Evolutionary conservation across 257 asterid genomes (phyloP), one percentile per base, ranked within the genome.

Genomic region (Fraxinus cuspidata): DNA sequence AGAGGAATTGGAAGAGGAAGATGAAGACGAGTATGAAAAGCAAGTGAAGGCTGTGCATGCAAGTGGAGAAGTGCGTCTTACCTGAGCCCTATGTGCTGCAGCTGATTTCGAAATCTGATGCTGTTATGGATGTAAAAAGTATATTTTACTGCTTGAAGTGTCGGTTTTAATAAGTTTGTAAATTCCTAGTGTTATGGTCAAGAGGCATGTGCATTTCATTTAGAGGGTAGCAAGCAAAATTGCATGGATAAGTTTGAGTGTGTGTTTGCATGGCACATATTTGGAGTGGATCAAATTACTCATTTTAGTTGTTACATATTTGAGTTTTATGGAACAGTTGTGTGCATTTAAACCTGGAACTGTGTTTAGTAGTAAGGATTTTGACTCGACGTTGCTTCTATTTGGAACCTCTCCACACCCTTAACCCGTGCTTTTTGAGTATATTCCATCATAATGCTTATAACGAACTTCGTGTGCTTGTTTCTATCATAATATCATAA

Each of bases 21-120:
- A 81, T 10, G 95, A 90, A 78, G 91, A 90, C 56, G 96, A 91
- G 81, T 92, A 92, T 56, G 97, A 91, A 5, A 89, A 92, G 79
- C 96, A 91, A 73, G 94, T 92, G 49, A 91, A 90, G 85, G 88
- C 86, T 0, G 93, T 85, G 18, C 96, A 92, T 74, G 92, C 92
- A 70, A 92, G 93, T 35, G 96, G 94, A 29, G 96, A 91, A 58
- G 91, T 91, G 70, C 91, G 85, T 74, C 80, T 79, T 84, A 64
- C 84, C 77, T 89, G 81, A 82, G 56, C 66, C 74, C 8, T n/a
- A 11, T 21, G 27, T 0, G 35, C 63, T 68, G 76, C 70, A 23
- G 51, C 28, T 76, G 72, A 28, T 34, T 51, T 51, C 21, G 21
- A 32, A 44, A 18, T 51, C 63, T 51, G 25, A 58, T 51, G 44